Base-by-base conservation (phyloP, 768 basidiomycete genomes). In the Boletales sp. region DNA sequence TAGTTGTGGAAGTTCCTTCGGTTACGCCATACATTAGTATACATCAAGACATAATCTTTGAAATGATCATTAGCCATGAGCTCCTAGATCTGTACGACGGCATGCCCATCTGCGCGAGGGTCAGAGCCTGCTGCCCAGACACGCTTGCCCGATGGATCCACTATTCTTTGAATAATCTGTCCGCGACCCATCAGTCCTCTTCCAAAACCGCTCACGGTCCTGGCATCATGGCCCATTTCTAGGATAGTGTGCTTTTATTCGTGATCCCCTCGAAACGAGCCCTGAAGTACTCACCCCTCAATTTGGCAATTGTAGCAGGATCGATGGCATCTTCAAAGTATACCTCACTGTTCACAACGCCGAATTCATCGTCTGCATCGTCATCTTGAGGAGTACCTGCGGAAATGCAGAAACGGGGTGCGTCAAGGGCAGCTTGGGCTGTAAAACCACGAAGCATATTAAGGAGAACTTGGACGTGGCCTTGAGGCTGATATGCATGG, bases 61-160 rank as follows among this genome's bases (percentile, higher is more conserved):
- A 14, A 34, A 13, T 34, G 11, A 12, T 34, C 14, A 8, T 13
- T 15, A 14, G 13, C 34, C 34, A 34, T 2, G 37, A 21, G 25
- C 9, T 12, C 48, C 71, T 67, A 94, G 46, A 94, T 91, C 63
- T 96, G 91, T 15, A 86, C 82, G 17, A 79, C 82, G 33, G 92
- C 94, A 61, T 91, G 87, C 13, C 94, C 94, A 66, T 95, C 94
- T 15, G 80, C 88, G 33, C 94, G 81, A 49, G 80, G 81, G 67
- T 99, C 96, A 5, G 88, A 92, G 7, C 94, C 95, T 19, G 90
- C 95, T 1, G 90, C 94, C 96, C 96, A 98, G 5, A 94, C 87
- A n/a, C 78, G 72, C 64, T 70, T 74, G 13, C 90, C 89, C 28
- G 82, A 81, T 41, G 70, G 70, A 63, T 86, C 79, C 8, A 76